Base-by-base conservation (phyloP, 2,329 filamentous ascomycete genomes). In the Aspergillus puulaauensis region DNA sequence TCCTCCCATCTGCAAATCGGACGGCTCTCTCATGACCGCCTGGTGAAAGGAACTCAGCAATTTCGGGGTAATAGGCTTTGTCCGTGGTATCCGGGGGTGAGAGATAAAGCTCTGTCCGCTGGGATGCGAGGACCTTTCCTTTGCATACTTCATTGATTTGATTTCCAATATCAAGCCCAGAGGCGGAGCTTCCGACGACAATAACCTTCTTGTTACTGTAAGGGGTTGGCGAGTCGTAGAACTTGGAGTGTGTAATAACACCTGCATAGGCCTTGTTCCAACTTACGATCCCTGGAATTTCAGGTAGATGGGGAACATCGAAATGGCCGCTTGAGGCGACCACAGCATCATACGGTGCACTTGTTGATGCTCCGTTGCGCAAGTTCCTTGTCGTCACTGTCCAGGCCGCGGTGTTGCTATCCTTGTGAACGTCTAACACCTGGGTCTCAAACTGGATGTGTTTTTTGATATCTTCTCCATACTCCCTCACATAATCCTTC, bases 181-280 rank as follows among this genome's bases (percentile, higher is more conserved):
- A 96, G 0, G 92, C 89, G 0, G 89, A 89, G 66, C 91, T 95
- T 9, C 93, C 93, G 0, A 97, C 86, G 0, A 97, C 82, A 5
- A 97, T 74, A 11, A 95, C 90, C 73, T 90, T 96, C 71, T 90
- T 89, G 53, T 78, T 81, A 1, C 71, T 69, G 66, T 88, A 96
- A 0, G 77, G 68, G 17, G 84, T 81, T 0, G 90, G 83, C 0
- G 75, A 81, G 41, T 92, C 86, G 70, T 92, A 98, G 57, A 86
- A 85, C 71, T 95, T 96, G 1, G 92, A 91, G 73, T 95, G 90
- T 2, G 80, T 82, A 44, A 93, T 84, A 3, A 82, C 69, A 0
- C 79, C 81, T 0, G 88, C 87, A 58, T 90, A 83, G 1, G 78
- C 72, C 24, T 75, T 64, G 61, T 87, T 79, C 73, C 90, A 93